Evolutionary conservation across 2,329 filamentous ascomycete species (phyloP).

Genomic region (Trichoderma lentiforme): DNA sequence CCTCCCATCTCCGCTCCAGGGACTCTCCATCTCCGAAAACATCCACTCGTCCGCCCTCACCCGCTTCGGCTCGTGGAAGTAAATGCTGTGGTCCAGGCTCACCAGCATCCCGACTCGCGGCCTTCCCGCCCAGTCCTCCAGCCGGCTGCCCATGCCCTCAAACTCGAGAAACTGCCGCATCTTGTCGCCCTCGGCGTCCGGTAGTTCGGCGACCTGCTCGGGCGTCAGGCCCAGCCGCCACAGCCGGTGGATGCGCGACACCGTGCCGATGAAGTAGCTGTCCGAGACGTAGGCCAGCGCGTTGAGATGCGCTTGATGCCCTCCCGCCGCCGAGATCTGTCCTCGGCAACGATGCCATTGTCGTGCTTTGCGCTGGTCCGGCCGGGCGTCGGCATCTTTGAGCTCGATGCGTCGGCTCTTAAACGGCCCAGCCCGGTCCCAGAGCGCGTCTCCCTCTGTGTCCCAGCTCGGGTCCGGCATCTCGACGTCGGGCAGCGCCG

Average conservation of each 20-base stretch:
- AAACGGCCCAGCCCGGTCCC: constrained; percentile 50
- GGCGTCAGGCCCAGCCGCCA: constrained; percentile 65
- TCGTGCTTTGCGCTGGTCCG: constrained; percentile 64
- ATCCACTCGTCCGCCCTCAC: constrained; percentile 71
- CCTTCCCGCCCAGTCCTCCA: constrained; percentile 48
- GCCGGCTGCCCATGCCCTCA: constrained; percentile 38
- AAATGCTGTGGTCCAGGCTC: constrained; percentile 71
- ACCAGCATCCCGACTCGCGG: constrained; percentile 81
- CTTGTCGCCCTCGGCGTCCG: constrained; percentile 39
- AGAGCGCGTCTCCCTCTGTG: constrained; percentile 45
- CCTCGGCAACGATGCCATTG: constrained; percentile 76
- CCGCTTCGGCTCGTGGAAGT: constrained; percentile 59
- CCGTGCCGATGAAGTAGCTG: constrained; percentile 88
- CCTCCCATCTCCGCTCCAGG: constrained; percentile 75
- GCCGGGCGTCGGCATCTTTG: constrained; percentile 37
- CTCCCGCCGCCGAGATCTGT: constrained; percentile 67
- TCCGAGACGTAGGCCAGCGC: constrained; percentile 93
- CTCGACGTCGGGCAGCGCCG: constrained; percentile 51
- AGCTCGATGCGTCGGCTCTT: constrained; percentile 45
- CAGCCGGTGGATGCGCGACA: constrained; percentile 74
- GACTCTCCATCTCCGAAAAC: constrained; percentile 74
- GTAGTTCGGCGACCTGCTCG: constrained; percentile 50
- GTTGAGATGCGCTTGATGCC: constrained; percentile 75
- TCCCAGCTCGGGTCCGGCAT: constrained; percentile 39
- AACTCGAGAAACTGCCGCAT: constrained; percentile 40